Evolutionary conservation across 768 basidiomycete genomes (phyloP).

Genomic region (Hygrophorus russula): DNA sequence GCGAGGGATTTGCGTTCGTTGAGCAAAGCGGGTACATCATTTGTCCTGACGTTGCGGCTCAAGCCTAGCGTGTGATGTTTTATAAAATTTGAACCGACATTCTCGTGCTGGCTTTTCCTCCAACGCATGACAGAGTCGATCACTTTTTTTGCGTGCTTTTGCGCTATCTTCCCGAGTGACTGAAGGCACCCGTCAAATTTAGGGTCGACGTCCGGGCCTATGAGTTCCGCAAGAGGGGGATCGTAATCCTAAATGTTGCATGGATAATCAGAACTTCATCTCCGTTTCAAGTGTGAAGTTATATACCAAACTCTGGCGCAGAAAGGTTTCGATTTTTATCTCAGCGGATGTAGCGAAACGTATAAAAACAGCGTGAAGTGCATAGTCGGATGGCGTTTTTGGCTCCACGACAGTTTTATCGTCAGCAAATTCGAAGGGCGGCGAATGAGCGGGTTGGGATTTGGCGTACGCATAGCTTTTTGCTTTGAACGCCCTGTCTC

Average conservation of each 20-base stretch:
- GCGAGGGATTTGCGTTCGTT: conserved; percentile 72
- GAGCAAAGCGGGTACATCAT: conserved; percentile 40
- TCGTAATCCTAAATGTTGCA: conserved; percentile 47
- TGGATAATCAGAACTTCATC: neutral
- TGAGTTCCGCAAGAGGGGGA: conserved; percentile 48
- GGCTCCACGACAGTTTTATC: conserved; percentile 62
- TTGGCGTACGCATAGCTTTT: conserved; percentile 53
- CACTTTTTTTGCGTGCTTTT: conserved; percentile 74
- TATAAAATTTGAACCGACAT: conserved; percentile 38
- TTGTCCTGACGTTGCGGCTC: conserved; percentile 24
- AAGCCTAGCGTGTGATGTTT: conserved; percentile 32
- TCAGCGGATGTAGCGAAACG: conserved; percentile 77
- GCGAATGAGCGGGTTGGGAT: conserved; percentile 64
- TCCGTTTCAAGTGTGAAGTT: neutral
- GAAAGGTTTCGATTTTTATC: conserved; percentile 64
- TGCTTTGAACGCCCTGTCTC: conserved; percentile 29
- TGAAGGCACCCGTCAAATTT: conserved; percentile 80
- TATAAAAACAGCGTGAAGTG: conserved; percentile 80
- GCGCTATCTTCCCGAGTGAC: conserved; percentile 78
- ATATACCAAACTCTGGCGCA: conserved; percentile 58
- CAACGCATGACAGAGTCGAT: conserved; percentile 82
- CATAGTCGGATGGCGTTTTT: conserved; percentile 80
- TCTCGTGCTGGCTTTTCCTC: conserved; percentile 68
- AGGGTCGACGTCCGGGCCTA: conserved; percentile 64
- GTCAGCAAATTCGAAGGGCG: conserved; percentile 44